Conservation (phyloP, 495 filamentous ascomycete species). For the Podospora anserina region DNA sequence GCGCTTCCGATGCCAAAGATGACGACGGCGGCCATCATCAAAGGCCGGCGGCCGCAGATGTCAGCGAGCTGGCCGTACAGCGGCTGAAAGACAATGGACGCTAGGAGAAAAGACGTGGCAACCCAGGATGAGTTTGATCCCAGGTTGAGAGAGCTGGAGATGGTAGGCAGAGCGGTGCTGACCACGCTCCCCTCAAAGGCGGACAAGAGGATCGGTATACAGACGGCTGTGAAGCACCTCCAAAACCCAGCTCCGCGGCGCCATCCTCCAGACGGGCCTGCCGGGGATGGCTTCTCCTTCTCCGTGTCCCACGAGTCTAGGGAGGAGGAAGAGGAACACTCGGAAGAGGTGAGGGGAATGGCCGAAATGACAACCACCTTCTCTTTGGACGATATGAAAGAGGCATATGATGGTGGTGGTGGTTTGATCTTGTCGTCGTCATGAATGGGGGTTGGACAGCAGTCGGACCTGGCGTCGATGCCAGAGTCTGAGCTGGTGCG, state of each 20-base stretch:
- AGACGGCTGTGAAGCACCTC: conserved; percentile 40
- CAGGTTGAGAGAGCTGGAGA: conserved; percentile 33
- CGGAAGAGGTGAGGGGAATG: not conserved
- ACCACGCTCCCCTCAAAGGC: conserved; percentile 53
- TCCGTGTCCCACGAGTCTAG: not conserved
- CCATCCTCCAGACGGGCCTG: conserved; percentile 17
- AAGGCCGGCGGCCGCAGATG: conserved; percentile 48
- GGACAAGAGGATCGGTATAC: conserved; percentile 39
- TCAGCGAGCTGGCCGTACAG: conserved; percentile 45
- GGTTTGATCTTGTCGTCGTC: not conserved
- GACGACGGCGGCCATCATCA: conserved; percentile 42
- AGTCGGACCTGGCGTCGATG: not conserved
- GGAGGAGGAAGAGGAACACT: not conserved
- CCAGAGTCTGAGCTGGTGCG: not conserved
- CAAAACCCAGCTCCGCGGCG: conserved; percentile 36
- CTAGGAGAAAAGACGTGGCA: conserved; percentile 29
- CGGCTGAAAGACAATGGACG: conserved; percentile 35
- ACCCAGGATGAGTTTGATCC: conserved; percentile 32
- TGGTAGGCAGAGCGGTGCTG: conserved; percentile 47
- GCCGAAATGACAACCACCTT: not conserved
- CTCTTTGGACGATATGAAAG: not conserved
- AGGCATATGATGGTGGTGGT: conserved; percentile 2
- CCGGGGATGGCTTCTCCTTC: not conserved
- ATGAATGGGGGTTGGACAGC: not conserved
- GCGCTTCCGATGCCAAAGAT: conserved; percentile 45